Percentiles rank a stretch among this genome's conserved stretches.
Evolutionary conservation across 306 rosid species (phyloP).

Genomic region (Cicer chorassanicum): DNA sequence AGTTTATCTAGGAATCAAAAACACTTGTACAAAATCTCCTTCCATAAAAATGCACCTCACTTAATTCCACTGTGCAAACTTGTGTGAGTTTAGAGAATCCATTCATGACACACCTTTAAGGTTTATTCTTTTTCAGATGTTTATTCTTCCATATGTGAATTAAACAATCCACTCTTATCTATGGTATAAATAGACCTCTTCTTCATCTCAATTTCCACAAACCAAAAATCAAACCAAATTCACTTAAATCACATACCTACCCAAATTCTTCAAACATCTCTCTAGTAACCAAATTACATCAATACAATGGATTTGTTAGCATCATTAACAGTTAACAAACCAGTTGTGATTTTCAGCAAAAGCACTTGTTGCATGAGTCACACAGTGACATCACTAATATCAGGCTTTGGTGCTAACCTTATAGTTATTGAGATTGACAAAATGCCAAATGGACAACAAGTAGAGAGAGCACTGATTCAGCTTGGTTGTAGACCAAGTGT

Average conservation of each 20-base stretch:
- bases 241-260: neutral
- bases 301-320: conserved; percentile 59
- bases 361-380: conserved; percentile 61
- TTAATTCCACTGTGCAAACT: neutral
- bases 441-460: conserved; percentile 55
- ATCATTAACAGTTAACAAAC: conserved; percentile 62
- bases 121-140: conserved; percentile 44
- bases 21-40: neutral
- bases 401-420: conserved; percentile 59
- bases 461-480: conserved; percentile 59
- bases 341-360: conserved; percentile 81
- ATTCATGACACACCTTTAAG: conserved; percentile 39
- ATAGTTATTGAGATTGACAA: conserved; percentile 62
- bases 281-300: conserved; percentile 15
- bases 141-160: conserved; percentile 44
- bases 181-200: conserved; percentile 53
- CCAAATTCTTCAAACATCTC: too few species aligned
- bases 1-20: conserved; percentile 31
- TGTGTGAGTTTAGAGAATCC: conserved; percentile 43
- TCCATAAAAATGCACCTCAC: conserved; percentile 15
- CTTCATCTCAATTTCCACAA: conserved; percentile 41
- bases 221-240: conserved; percentile 40
- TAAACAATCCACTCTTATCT: conserved; percentile 38
- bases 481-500: conserved; percentile 66
- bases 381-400: conserved; percentile 58